Percentiles rank a stretch among this genome's conserved stretches.
Conservation (phyloP, 2,329 filamentous ascomycete genomes). For the Madurella mycetomatis region DNA sequence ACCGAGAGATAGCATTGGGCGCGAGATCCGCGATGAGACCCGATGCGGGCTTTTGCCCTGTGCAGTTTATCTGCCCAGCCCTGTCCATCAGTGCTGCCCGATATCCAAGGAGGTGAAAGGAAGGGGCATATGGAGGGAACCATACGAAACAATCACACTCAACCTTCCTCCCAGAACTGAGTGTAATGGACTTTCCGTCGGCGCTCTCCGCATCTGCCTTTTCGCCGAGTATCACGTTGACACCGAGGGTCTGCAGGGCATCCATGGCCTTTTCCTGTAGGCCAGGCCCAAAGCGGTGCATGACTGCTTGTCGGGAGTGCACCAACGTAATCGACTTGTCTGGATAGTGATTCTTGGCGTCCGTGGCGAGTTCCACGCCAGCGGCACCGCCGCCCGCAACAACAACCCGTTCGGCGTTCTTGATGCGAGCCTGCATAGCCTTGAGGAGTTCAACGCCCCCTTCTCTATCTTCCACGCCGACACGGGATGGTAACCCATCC, state of each 20-base stretch:
- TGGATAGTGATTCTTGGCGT: conserved; percentile 53
- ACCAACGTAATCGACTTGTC: conserved; percentile 54
- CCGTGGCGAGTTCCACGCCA: conserved; percentile 57
- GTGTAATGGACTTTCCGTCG: conserved; percentile 36
- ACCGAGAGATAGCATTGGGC: conserved; percentile 40
- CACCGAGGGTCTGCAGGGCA: conserved; percentile 42
- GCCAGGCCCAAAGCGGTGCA: conserved; percentile 48
- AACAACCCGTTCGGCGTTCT: conserved; percentile 40
- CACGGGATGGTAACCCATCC: conserved; percentile 44
- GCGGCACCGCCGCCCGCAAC: conserved; percentile 58
- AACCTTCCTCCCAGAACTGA: conserved; percentile 42
- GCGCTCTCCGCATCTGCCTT: conserved; percentile 38
- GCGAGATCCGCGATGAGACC: conserved; percentile 42
- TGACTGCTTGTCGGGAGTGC: conserved; percentile 50
- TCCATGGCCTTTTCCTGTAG: conserved; percentile 41
- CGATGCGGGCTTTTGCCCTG: conserved; percentile 56
- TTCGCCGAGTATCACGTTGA: conserved; percentile 50
- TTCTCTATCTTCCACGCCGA: conserved; percentile 39
- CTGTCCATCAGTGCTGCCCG: background rate
- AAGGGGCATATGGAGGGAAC: conserved; percentile 10
- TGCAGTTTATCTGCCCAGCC: conserved; percentile 49
- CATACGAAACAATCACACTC: conserved; percentile 49
- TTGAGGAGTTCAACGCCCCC: conserved; percentile 41
- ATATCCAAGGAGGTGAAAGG: background rate
- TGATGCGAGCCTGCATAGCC: conserved; percentile 44